These are phyloP conservation scores for Fraxinus baroniana DNA, from an alignment of 305 asterid species.

Conservation along the genomic window DNA sequence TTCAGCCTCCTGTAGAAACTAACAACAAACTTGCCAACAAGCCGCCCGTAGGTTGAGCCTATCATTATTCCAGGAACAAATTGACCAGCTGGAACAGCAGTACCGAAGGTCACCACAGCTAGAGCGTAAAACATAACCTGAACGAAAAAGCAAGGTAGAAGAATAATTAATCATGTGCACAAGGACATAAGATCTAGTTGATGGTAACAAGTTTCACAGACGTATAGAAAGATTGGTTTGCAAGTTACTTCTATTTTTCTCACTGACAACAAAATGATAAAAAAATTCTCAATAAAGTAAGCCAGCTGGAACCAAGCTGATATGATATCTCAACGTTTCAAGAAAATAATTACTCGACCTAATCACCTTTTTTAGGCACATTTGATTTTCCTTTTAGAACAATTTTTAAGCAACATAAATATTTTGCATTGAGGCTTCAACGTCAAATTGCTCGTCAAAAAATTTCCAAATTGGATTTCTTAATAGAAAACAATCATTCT, in stretches of 20 bases:
- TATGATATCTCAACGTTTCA: slow-evolving; percentile 4
- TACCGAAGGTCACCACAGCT: slow-evolving; percentile 90
- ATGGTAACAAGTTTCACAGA: neutral
- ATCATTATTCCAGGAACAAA: slow-evolving; percentile 99
- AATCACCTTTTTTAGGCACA: neutral
- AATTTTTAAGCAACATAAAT: neutral
- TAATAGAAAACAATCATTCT: neutral
- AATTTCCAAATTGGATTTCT: neutral
- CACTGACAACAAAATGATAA: neutral
- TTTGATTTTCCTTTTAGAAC: neutral
- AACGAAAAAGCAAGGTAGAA: slow-evolving; percentile 20
- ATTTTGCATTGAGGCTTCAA: neutral
- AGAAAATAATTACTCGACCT: neutral
- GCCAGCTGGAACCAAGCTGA: neutral
- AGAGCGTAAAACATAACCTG: slow-evolving; percentile 95
- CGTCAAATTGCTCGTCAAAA: neutral
- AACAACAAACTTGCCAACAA: slow-evolving; percentile 97
- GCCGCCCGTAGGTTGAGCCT: slow-evolving; percentile 96
- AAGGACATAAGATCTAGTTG: slow-evolving; percentile 2
- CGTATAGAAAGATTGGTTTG: neutral
- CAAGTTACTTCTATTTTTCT: neutral
- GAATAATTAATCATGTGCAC: slow-evolving; percentile 8
- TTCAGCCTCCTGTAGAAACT: slow-evolving; percentile 74
- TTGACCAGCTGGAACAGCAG: slow-evolving; percentile 97
- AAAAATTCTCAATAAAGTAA: neutral